phyloP scores from a whole-genome alignment of 768 basidiomycete genomes.

The Pleurotus pulmonarius region DNA sequence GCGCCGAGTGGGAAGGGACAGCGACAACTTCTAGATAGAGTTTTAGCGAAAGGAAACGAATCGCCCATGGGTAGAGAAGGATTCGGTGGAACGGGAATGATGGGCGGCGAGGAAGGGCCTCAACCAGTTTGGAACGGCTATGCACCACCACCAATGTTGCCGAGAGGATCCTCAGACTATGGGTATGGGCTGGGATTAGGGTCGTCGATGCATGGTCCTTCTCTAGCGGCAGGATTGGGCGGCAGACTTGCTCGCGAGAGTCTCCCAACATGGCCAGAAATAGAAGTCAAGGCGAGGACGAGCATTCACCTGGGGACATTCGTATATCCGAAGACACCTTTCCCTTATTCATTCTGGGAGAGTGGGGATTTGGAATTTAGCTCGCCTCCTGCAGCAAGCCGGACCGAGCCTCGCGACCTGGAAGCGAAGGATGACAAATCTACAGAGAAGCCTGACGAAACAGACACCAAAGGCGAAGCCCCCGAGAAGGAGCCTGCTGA shows the following conservation, averaged over 20 bases:
- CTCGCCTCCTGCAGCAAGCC: slow-evolving; percentile 10
- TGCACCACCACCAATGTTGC: background rate
- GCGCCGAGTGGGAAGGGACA: background rate
- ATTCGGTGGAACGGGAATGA: background rate
- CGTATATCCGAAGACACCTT: slow-evolving; percentile 54
- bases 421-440: slow-evolving; percentile 16
- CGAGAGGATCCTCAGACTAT: background rate
- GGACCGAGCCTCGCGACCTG: slow-evolving; percentile 14
- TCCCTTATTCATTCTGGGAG: slow-evolving; percentile 45
- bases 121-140: background rate
- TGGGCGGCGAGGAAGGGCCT: slow-evolving; percentile 1
- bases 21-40: background rate
- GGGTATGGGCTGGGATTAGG: no score
- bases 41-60: background rate
- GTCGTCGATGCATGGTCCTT: no score
- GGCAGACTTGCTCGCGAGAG: slow-evolving; percentile 14
- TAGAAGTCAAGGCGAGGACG: slow-evolving; percentile 23
- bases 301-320: slow-evolving; percentile 50
- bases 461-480: slow-evolving; percentile 12
- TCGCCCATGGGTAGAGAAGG: background rate
- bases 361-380: slow-evolving; percentile 25
- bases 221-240: slow-evolving; percentile 13
- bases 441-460: slow-evolving; percentile 14
- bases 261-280: slow-evolving; percentile 14
- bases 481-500: slow-evolving; percentile 14